phyloP scores from a whole-genome alignment of 768 basidiomycete species.

The Lentinula detonsa region DNA sequence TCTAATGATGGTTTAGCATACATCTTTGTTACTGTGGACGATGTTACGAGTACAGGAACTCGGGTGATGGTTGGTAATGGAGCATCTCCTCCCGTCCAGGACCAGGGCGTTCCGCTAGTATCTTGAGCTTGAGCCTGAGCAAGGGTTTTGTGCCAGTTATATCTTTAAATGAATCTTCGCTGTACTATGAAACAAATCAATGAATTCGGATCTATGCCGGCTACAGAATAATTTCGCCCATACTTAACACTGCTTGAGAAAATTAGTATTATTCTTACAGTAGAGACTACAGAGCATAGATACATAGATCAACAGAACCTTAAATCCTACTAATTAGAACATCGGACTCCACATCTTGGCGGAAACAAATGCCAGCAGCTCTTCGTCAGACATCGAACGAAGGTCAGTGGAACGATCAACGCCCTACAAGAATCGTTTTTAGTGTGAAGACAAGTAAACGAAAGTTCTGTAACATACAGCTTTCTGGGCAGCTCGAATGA shows the following conservation, averaged over 20 bases:
- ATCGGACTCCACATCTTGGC: slow-evolving; percentile 71
- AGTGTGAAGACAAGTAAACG: background rate
- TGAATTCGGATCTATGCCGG: no score
- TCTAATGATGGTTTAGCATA: background rate
- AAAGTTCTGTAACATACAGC: slow-evolving; percentile 38
- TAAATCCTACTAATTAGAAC: background rate
- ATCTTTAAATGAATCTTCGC: no score
- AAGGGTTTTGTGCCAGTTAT: no score
- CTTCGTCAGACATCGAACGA: slow-evolving; percentile 48
- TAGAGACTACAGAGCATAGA: no score
- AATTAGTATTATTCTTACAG: no score
- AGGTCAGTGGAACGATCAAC: slow-evolving; percentile 52
- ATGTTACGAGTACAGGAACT: slow-evolving; percentile 11
- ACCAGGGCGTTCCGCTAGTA: slow-evolving; percentile 4
- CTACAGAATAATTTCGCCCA: no score
- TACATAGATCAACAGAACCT: no score
- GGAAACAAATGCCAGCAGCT: slow-evolving; percentile 48
- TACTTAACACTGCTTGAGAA: no score
- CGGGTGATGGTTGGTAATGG: slow-evolving; percentile 13
- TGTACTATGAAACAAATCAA: no score
- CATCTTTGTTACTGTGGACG: slow-evolving; percentile 12
- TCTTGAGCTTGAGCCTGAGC: background rate
- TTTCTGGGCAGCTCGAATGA: slow-evolving; percentile 77
- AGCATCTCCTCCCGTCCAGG: slow-evolving; percentile 10
- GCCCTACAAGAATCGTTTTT: slow-evolving; percentile 24